Base-by-base conservation (phyloP, 176 grass and related monocot species). In the Oryza brachyantha region DNA sequence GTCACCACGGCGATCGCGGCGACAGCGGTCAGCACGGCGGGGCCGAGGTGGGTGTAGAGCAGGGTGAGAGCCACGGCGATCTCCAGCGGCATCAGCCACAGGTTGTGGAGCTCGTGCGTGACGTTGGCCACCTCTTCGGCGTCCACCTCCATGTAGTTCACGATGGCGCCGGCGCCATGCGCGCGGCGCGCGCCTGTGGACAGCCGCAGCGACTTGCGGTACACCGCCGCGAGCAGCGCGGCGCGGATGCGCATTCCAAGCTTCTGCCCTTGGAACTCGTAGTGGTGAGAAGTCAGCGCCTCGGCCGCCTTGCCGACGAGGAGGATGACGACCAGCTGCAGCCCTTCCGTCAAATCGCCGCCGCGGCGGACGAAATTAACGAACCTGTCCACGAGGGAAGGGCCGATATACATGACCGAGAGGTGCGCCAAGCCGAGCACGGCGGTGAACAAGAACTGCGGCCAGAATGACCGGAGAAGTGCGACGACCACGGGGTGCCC, bases 131-230 rank as follows among this genome's bases (percentile, higher is more conserved):
- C 81, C 78, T 90, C 84, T 42, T 90, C 69, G 13, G 91, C 91
- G 27, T 93, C 91, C 41, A 93, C 91, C 65, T 89, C 87, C 91
- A 93, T 93, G 87, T 90, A 90, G 74, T 93, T 93, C 0, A 93
- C 84, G 37, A 93, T 90, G 0, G 57, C 61, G 46, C 87, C 91
- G 12, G 83, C 64, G 12, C 91, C 91, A 21, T 93, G 91, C 29
- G 78, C 82, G 9, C 83, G 91, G 13, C 91, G 87, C 22, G 87
- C 87, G 24, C 84, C 83, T 10, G 84, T 85, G 35, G 91, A 93
- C 26, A 93, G 87, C 4, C 78, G 81, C 74, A 93, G 87, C 3
- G 84, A 89, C 91, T 93, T 93, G 59, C 81, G 77, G 91, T 93
- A 93, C 13, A 90, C 84, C 8, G 66, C 74, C 1, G 87, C 80